Conservation (phyloP, 2,329 filamentous ascomycete species). For the Talaromyces sp. region DNA sequence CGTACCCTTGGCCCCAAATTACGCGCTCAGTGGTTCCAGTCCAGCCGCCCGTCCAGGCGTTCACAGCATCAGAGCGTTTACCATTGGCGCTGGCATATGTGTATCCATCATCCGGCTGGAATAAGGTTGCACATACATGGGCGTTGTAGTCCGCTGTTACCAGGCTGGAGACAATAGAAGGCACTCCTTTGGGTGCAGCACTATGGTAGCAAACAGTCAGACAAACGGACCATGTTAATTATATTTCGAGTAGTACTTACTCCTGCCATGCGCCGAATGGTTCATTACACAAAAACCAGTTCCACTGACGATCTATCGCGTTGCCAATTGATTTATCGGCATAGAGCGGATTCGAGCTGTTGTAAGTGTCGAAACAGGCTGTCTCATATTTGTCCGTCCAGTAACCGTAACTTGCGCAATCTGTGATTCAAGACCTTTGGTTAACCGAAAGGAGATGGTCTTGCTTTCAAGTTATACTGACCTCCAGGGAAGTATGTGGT, state of each 20-base stretch:
- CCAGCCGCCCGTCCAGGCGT: constrained; percentile 58
- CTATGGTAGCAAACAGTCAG: constrained; percentile 35
- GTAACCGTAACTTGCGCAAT: constrained; percentile 51
- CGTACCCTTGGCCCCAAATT: constrained; percentile 55
- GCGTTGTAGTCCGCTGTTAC: constrained; percentile 53
- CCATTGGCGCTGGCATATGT: constrained; percentile 50
- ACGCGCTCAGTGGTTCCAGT: constrained; percentile 49
- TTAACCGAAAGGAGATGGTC: not conserved
- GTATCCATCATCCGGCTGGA: constrained; percentile 51
- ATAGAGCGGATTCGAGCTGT: constrained; percentile 49
- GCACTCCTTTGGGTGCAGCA: constrained; percentile 46
- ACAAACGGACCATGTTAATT: not conserved
- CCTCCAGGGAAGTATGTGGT: constrained; percentile 47
- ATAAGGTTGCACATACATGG: constrained; percentile 55
- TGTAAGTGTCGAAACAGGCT: constrained; percentile 55
- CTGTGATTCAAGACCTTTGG: constrained; percentile 24
- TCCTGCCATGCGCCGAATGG: constrained; percentile 59
- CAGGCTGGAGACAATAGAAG: constrained; percentile 53
- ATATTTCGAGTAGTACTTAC: constrained; percentile 28
- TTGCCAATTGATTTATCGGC: constrained; percentile 51
- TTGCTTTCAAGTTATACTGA: constrained; percentile 38
- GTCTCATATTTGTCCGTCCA: constrained; percentile 43
- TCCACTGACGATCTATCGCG: constrained; percentile 52
- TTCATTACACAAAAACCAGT: constrained; percentile 63
- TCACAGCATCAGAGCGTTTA: constrained; percentile 50